Conservation (phyloP, 345 rosid species). For the Salix viminalis region DNA sequence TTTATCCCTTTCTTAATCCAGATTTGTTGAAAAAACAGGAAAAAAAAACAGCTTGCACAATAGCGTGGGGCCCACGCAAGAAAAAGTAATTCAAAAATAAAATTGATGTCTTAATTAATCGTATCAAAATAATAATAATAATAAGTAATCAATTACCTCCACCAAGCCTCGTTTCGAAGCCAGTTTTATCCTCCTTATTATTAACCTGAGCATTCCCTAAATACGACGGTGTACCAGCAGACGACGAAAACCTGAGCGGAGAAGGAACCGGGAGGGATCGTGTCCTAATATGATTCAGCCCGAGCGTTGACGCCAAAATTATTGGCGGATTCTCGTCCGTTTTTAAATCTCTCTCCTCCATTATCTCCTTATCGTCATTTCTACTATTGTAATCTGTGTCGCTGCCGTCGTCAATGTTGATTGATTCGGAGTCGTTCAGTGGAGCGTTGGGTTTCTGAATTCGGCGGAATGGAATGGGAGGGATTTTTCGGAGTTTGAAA, state of each 20-base stretch:
- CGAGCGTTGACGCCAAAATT: conserved; percentile 55
- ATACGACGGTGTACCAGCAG: conserved; percentile 26
- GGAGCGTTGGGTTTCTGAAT: not conserved
- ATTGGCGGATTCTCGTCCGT: conserved; percentile 26
- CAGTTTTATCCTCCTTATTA: conserved; percentile 21
- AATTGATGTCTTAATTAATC: not conserved
- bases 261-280: conserved; percentile 50
- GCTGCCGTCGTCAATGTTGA: conserved; percentile 15
- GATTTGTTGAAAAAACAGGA: not conserved
- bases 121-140: not conserved
- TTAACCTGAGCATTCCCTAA: conserved; percentile 5
- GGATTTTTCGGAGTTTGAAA: conserved; percentile 60
- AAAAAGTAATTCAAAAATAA: not conserved
- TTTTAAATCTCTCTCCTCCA: not conserved
- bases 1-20: not conserved
- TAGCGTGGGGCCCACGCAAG: not conserved
- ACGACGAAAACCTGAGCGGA: conserved; percentile 55
- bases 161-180: conserved; percentile 23
- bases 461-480: conserved; percentile 47
- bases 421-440: not conserved
- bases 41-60: too few species aligned
- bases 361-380: not conserved
- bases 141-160: not conserved
- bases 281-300: conserved; percentile 74
- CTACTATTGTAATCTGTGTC: conserved; percentile 13